Evolutionary conservation across 1,139 yeast genomes (phyloP), one percentile per base, ranked within the genome.

Genomic region (Candida tetrigidarum): DNA sequence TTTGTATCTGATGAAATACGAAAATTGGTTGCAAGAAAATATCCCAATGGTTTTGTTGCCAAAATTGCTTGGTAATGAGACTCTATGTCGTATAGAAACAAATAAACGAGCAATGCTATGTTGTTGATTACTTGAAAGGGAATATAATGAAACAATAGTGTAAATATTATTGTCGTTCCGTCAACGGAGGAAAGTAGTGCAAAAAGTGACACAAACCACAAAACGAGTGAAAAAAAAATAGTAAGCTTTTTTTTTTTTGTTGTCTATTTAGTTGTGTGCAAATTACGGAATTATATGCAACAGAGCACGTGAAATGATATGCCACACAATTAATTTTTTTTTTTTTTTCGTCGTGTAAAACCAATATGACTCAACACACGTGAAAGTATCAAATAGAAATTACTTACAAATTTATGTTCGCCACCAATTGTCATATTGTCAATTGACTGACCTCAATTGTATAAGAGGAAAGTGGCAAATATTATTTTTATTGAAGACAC

Each of bases 1-100:
- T 52, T 76, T 39, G 45, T 54, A 5, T 64, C 64, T 48, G 83
- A 78, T 49, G 83, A 78, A 55, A 35, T 61, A 23, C 62, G 83
- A 51, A 78, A 78, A 55, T 52, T 59, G 26, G 22, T 54, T 11
- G 65, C 60, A n/a, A 65, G 83, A 54, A 66, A 50, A 41, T 56
- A 63, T 46, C 80, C 80, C 5, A 50, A 58, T 5, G 55, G 72
- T 1, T 36, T 68, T n/a, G 22, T 71, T n/a, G 77, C 80, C 2
- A 64, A 50, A 49, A 48, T 67, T 7, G 74, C 80, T 2, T 75
- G 80, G 80, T 74, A 46, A n/a, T n/a, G n/a, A n/a, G n/a, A n/a
- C n/a, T n/a, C n/a, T n/a, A n/a, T n/a, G n/a, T n/a, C n/a, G n/a
- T n/a, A 22, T 22, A 10, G 25, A 22, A 22, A 22, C 9, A 10